These are phyloP conservation scores for Nigrospora sphaerica DNA, from an alignment of 2,329 filamentous ascomycete genomes.

Conservation along the genomic window DNA sequence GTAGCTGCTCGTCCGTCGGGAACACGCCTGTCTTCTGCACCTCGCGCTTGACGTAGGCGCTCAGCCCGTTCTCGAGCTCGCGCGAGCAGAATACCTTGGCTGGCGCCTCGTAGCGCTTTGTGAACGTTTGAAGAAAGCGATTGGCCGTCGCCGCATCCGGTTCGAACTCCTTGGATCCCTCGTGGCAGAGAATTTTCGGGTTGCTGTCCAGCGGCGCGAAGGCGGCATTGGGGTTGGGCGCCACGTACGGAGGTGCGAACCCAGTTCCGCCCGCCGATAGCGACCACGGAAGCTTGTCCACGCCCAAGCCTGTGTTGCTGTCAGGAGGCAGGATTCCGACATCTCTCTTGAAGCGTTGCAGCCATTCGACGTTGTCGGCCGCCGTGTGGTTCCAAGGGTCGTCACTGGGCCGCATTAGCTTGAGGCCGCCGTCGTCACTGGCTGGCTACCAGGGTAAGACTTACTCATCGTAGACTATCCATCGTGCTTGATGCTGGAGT, in stretches of 20 bases:
- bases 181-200: conserved; percentile 24
- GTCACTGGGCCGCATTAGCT: conserved; percentile 33
- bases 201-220: conserved; percentile 26
- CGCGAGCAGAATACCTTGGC: conserved; percentile 50
- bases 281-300: conserved; percentile 33
- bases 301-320: conserved; percentile 41
- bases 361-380: conserved; percentile 57
- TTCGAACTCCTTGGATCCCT: conserved; percentile 32
- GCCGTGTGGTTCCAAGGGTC: conserved; percentile 60
- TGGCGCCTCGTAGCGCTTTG: conserved; percentile 35
- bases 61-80: conserved; percentile 49
- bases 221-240: conserved; percentile 29
- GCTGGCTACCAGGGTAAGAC: conserved; percentile 15
- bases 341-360: conserved; percentile 54
- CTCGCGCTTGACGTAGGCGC: conserved; percentile 37
- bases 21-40: conserved; percentile 29
- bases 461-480: conserved; percentile 56
- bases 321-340: conserved; percentile 41
- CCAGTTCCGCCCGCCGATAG: conserved; percentile 43
- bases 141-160: conserved; percentile 37
- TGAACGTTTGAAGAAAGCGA: conserved; percentile 38
- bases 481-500: conserved; percentile 56
- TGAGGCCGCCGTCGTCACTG: not conserved
- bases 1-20: conserved; percentile 40
- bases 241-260: conserved; percentile 48